Percentiles rank a stretch among this genome's conserved stretches.
These are phyloP conservation scores for Taphrina flavorubra DNA, from an alignment of 1,139 yeast species.

Conservation along the genomic window DNA sequence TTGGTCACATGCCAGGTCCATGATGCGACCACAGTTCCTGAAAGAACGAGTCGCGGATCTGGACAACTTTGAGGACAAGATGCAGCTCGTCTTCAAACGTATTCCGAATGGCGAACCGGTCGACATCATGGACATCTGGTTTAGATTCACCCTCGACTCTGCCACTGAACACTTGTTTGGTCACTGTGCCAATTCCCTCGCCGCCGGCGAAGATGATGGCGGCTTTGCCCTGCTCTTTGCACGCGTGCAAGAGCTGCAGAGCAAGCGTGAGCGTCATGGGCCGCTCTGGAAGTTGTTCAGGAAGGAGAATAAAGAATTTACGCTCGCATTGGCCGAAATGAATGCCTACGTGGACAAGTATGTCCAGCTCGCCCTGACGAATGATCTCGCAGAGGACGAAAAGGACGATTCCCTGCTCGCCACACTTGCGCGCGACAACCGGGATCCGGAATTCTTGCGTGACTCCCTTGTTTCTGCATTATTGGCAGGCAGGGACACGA, in stretches of 20 bases:
- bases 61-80: constrained; percentile 58
- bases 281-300: constrained; percentile 23
- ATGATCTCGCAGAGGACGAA: constrained; percentile 6
- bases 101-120: constrained; percentile 51
- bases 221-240: constrained; percentile 28
- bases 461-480: constrained; percentile 62
- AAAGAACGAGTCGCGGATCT: constrained; percentile 63
- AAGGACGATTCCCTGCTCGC: constrained; percentile 35
- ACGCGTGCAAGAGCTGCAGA: constrained; percentile 26
- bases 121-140: constrained; percentile 61
- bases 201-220: constrained; percentile 13
- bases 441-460: constrained; percentile 53
- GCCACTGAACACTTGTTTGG: constrained; percentile 36
- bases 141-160: constrained; percentile 60
- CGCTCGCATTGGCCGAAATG: constrained; percentile 5
- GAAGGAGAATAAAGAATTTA: constrained; percentile 46
- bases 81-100: constrained; percentile 55
- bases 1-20: constrained; percentile 65
- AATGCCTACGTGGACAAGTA: constrained; percentile 28
- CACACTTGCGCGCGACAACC: constrained; percentile 21
- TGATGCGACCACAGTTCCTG: constrained; percentile 66
- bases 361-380: constrained; percentile 27
- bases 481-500: constrained; percentile 44
- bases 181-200: constrained; percentile 26
- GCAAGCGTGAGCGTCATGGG: constrained; percentile 28